Evolutionary conservation across 257 asterid genomes (phyloP).

Genomic region (Jasminum sambac): DNA sequence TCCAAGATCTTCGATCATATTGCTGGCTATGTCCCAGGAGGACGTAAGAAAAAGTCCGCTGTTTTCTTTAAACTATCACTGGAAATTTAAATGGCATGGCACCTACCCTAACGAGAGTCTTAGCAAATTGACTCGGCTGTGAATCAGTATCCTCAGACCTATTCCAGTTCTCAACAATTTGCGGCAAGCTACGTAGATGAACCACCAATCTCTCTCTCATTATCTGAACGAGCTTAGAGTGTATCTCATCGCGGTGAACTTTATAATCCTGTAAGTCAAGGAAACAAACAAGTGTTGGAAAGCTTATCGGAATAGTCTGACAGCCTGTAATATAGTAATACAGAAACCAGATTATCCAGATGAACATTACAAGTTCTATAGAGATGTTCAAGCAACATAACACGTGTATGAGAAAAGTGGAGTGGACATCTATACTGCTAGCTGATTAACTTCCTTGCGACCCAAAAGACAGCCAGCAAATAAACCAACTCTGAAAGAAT

Average conservation of each 20-base stretch:
- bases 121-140: slow-evolving; percentile 95
- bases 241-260: slow-evolving; percentile 93
- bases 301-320: slow-evolving; percentile 12
- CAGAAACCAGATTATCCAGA: neutral
- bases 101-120: slow-evolving; percentile 81
- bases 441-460: neutral
- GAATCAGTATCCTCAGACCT: slow-evolving; percentile 63
- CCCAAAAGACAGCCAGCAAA: neutral
- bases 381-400: neutral
- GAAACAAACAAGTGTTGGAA: slow-evolving; percentile 18
- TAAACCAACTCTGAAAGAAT: neutral
- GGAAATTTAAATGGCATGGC: neutral
- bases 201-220: slow-evolving; percentile 85
- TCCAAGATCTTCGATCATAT: neutral
- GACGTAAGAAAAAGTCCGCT: neutral
- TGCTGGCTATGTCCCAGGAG: neutral
- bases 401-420: neutral
- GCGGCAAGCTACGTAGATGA: slow-evolving; percentile 90
- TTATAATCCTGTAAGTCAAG: slow-evolving; percentile 65
- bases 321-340: neutral
- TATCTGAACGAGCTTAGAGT: slow-evolving; percentile 93
- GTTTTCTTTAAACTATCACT: neutral
- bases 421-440: neutral
- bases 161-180: slow-evolving; percentile 90
- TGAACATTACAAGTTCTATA: neutral